Evolutionary conservation across 2,329 filamentous ascomycete genomes (phyloP), one percentile per base, ranked within the genome.

Genomic region (Leptoxyphium fumago): DNA sequence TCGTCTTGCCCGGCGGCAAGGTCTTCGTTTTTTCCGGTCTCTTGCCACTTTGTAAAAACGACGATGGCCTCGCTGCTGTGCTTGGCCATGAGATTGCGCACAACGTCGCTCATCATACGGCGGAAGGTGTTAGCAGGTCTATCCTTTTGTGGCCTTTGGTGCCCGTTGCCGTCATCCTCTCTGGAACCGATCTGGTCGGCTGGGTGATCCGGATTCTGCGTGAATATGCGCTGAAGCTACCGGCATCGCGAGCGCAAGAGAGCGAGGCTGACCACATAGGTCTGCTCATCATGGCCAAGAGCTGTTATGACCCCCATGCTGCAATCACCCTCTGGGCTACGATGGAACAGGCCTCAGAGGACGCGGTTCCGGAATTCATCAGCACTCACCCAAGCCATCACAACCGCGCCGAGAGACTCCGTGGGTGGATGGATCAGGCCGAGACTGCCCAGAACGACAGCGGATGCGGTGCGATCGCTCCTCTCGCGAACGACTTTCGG

Each of bases 51-150:
- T 81, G 80, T 46, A 58, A 70, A 43, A 77, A 68, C 53, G 81
- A 86, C 45, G 74, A 81, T 56, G 79, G 77, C 2, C 67, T 89
- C 21, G 84, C 84, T 4, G 77, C 83, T 1, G 81, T 89, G 2
- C 67, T 89, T 11, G 81, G 82, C 11, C 84, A 88, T 61, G 84
- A 88, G 65, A 84, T 88, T 48, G 81, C 82, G 14, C 84, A 89
- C 58, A 82, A 80, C 49, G 71, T 84, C 13, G 80, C 81, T 0
- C 73, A 75, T 45, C 82, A 86, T 56, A 65, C 72, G 6, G 77
- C 72, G 14, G 84, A 89, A 67, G 70, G 75, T 7, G 65, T 78
- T 62, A 75, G 70, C 39, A 62, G 63, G 39, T 57, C 59, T 1
- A 53, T 59, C 5, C 49, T 70, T 3, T 47, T 73, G 10, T 45